phyloP scores from a whole-genome alignment of 805 yeast genomes.

The Lachancea sp. region DNA sequence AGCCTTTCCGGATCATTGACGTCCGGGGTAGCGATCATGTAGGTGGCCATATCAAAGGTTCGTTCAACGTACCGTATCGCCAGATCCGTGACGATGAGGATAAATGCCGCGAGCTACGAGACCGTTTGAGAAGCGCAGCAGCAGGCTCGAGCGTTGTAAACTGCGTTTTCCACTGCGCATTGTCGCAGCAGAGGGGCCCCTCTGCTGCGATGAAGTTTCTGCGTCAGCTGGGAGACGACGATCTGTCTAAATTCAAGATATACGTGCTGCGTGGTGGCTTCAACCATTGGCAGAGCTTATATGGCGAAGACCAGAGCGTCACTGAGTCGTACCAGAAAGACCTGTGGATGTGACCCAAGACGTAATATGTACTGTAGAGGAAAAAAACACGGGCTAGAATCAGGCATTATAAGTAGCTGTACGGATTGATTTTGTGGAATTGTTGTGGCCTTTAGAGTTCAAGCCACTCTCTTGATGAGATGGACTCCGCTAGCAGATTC shows the following conservation, averaged over 20 bases:
- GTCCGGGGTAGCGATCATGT: slow-evolving; percentile 78
- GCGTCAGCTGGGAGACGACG: slow-evolving; percentile 26
- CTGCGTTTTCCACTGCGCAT: slow-evolving; percentile 79
- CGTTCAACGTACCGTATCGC: slow-evolving; percentile 26
- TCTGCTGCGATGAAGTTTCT: slow-evolving; percentile 62
- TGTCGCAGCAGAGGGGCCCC: slow-evolving; percentile 91
- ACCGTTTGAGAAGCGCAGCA: slow-evolving; percentile 30
- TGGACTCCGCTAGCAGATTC: slow-evolving; percentile 92
- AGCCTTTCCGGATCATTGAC: slow-evolving; percentile 50
- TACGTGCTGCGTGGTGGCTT: slow-evolving; percentile 84
- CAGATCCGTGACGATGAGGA: slow-evolving; percentile 47
- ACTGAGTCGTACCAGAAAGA: slow-evolving; percentile 55
- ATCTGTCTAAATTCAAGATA: slow-evolving; percentile 40
- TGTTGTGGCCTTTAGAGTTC: slow-evolving; percentile 11
- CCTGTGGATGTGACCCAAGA: slow-evolving; percentile 32
- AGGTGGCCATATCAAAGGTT: slow-evolving; percentile 45
- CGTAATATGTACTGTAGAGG: not conserved
- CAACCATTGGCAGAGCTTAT: slow-evolving; percentile 68
- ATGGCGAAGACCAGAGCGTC: slow-evolving; percentile 57
- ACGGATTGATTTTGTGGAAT: not conserved
- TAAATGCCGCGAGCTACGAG: slow-evolving; percentile 47
- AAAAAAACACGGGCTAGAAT: not conserved
- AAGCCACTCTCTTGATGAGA: slow-evolving; percentile 77
- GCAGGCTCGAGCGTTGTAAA: slow-evolving; percentile 20
- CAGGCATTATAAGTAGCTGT: not conserved